phyloP scores from a whole-genome alignment of 176 grass and related monocot species.

The Avena eriantha region DNA sequence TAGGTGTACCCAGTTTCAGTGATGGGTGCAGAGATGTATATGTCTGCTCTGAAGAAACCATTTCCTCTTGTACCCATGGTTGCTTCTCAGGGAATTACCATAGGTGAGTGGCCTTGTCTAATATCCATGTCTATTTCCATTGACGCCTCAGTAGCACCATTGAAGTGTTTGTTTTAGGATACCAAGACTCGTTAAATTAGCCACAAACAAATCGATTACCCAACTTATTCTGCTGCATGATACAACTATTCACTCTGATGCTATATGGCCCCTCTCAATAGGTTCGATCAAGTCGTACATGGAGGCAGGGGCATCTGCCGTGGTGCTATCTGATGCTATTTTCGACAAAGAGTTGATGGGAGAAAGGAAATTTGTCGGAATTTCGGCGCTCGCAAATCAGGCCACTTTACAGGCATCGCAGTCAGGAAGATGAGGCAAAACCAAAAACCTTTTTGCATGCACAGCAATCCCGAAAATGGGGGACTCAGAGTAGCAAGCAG shows the following conservation, averaged over 20 bases:
- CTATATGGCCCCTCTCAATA: slow-evolving; percentile 31
- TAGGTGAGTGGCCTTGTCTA: slow-evolving; percentile 43
- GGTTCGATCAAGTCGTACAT: slow-evolving; percentile 70
- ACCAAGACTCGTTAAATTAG: background rate
- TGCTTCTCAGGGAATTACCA: slow-evolving; percentile 90
- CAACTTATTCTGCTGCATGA: background rate
- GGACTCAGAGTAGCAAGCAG: background rate
- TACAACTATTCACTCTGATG: background rate
- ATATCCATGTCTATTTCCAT: background rate
- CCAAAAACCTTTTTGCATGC: background rate
- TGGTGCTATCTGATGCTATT: slow-evolving; percentile 89
- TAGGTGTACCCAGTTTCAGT: slow-evolving; percentile 86
- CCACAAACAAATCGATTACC: background rate
- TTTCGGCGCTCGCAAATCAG: slow-evolving; percentile 61
- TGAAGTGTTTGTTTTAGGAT: background rate
- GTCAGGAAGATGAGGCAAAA: slow-evolving; percentile 40
- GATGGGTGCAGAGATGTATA: slow-evolving; percentile 80
- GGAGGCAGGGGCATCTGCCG: slow-evolving; percentile 67
- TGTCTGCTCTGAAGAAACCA: slow-evolving; percentile 90
- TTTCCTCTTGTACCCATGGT: slow-evolving; percentile 80
- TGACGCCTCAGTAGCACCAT: background rate
- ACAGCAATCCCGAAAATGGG: slow-evolving; percentile 33
- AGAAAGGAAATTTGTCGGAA: slow-evolving; percentile 56
- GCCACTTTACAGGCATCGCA: slow-evolving; percentile 53
- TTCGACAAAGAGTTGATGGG: slow-evolving; percentile 77